These are phyloP conservation scores for Euclidium syriacum DNA, from an alignment of 345 rosid genomes.

Conservation along the genomic window DNA sequence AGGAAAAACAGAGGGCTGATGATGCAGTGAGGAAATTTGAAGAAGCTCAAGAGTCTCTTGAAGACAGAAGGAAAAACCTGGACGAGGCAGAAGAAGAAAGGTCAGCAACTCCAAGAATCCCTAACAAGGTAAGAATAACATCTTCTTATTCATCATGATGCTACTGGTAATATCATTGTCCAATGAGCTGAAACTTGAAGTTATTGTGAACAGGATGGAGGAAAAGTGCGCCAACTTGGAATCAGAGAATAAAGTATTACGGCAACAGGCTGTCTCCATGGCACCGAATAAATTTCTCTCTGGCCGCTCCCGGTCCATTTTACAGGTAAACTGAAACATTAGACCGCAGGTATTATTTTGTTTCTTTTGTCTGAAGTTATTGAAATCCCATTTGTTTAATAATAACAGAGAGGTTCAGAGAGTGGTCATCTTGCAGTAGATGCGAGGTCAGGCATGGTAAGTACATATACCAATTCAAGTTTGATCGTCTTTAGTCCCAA, in stretches of 20 bases:
- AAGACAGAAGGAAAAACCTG: constrained; percentile 48
- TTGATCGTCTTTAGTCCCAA: neutral
- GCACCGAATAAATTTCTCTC: constrained; percentile 93
- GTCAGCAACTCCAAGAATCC: constrained; percentile 71
- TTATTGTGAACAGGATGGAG: constrained; percentile 57
- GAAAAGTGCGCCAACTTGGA: constrained; percentile 77
- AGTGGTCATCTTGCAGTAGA: constrained; percentile 61
- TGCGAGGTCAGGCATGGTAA: constrained; percentile 50
- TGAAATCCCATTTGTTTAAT: constrained; percentile 19
- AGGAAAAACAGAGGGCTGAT: constrained; percentile 61
- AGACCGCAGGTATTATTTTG: neutral
- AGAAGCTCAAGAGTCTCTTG: constrained; percentile 48
- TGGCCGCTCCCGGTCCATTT: constrained; percentile 81
- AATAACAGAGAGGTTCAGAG: constrained; percentile 66
- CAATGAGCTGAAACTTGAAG: constrained; percentile 1
- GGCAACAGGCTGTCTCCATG: constrained; percentile 93
- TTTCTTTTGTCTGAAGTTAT: neutral
- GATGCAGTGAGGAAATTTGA: constrained; percentile 50
- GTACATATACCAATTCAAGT: neutral
- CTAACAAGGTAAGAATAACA: constrained; percentile 46
- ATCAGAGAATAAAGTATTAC: constrained; percentile 86
- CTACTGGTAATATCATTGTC: constrained; percentile 4
- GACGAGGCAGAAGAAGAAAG: constrained; percentile 79
- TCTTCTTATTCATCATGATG: neutral
- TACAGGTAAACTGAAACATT: constrained; percentile 49